These are phyloP conservation scores for Osmozyma mogii DNA, from an alignment of 805 yeast genomes.

Conservation along the genomic window DNA sequence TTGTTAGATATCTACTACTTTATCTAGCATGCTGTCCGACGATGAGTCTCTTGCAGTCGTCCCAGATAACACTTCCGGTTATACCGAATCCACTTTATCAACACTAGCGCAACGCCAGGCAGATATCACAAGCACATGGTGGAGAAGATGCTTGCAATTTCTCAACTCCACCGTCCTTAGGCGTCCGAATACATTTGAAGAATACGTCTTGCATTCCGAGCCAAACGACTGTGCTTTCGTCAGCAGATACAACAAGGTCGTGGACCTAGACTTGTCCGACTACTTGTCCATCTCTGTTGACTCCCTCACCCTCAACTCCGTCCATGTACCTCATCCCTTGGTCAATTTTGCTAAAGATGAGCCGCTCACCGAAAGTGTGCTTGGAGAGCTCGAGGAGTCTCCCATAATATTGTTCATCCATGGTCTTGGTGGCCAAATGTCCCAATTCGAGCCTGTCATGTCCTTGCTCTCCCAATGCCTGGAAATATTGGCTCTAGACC, in stretches of 20 bases:
- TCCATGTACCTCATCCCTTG: conserved; percentile 47
- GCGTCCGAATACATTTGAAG: too few species aligned
- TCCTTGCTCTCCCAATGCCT: conserved; percentile 55
- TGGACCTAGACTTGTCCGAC: conserved; percentile 25
- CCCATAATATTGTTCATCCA: conserved; percentile 68
- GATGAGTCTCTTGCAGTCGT: too few species aligned
- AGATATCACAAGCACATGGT: too few species aligned
- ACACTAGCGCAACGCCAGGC: too few species aligned
- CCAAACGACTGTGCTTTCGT: conserved; percentile 51
- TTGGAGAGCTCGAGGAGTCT: conserved; percentile 33
- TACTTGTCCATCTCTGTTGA: conserved; percentile 16
- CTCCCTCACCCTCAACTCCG: conserved; percentile 30
- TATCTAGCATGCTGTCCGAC: too few species aligned
- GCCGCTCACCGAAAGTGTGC: conserved; percentile 14
- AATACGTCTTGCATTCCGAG: conserved; percentile 30
- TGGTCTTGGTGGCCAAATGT: conserved; percentile 86
- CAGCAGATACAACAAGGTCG: conserved; percentile 39
- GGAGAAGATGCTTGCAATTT: too few species aligned
- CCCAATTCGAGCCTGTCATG: conserved; percentile 74
- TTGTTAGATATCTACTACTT: too few species aligned
- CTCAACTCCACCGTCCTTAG: too few species aligned
- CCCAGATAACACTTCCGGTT: too few species aligned
- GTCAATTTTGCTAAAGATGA: conserved; percentile 11
- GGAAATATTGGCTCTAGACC: conserved; percentile 63
- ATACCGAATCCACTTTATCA: too few species aligned